These are phyloP conservation scores for Eucalyptus regnans DNA, from an alignment of 345 rosid species.

Conservation along the genomic window DNA sequence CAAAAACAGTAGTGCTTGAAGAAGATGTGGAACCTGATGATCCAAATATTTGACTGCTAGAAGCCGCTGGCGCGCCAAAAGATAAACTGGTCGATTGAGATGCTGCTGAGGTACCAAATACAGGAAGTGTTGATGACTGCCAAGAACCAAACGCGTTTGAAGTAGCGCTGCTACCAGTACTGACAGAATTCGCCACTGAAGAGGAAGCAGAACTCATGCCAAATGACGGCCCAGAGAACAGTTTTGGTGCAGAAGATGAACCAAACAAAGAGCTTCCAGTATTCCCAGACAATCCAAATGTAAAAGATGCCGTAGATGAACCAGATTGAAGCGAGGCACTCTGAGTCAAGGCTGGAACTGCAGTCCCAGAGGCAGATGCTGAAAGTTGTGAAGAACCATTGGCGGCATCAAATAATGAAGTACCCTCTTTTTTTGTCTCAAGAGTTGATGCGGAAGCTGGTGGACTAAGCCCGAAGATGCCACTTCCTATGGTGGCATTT, in stretches of 20 bases:
- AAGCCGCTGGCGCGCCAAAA: slow-evolving; percentile 40
- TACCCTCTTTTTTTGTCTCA: slow-evolving; percentile 29
- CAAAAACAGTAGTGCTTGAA: neutral
- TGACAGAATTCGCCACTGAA: slow-evolving; percentile 17
- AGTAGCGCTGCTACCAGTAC: slow-evolving; percentile 25
- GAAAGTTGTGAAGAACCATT: slow-evolving; percentile 8
- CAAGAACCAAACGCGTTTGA: slow-evolving; percentile 40
- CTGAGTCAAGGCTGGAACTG: slow-evolving; percentile 30
- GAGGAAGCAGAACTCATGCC: slow-evolving; percentile 28
- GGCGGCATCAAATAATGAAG: slow-evolving; percentile 24
- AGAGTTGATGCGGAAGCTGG: slow-evolving; percentile 17
- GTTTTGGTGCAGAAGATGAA: slow-evolving; percentile 25
- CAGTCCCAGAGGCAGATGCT: slow-evolving; percentile 27
- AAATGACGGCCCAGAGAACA: slow-evolving; percentile 30
- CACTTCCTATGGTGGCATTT: slow-evolving; percentile 17
- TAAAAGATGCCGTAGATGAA: slow-evolving; percentile 35
- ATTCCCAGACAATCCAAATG: slow-evolving; percentile 35
- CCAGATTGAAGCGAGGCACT: slow-evolving; percentile 37
- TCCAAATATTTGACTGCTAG: slow-evolving; percentile 33
- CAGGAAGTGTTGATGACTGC: slow-evolving; percentile 34
- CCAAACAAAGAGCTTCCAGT: slow-evolving; percentile 38
- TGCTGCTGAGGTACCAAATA: slow-evolving; percentile 25
- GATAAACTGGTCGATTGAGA: slow-evolving; percentile 29
- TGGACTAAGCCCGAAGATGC: slow-evolving; percentile 38
- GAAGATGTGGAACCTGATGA: slow-evolving; percentile 9